Conservation (phyloP, 768 basidiomycete genomes). For the Suillus lakei region DNA sequence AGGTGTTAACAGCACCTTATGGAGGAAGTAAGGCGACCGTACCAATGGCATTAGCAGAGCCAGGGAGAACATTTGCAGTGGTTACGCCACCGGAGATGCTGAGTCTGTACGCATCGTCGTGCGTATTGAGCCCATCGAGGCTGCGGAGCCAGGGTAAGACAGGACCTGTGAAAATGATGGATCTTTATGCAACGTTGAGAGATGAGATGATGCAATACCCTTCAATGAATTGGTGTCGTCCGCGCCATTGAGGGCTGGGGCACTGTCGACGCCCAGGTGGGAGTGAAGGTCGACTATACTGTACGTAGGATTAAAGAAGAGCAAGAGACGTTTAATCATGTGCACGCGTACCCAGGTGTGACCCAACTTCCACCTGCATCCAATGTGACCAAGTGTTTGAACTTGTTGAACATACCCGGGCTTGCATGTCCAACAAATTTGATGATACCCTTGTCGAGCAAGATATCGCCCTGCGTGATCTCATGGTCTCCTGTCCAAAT, state of each 20-base stretch:
- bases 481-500: constrained; percentile 54
- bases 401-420: constrained; percentile 35
- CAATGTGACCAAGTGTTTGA: constrained; percentile 53
- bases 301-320: constrained; percentile 23
- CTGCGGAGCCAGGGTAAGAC: constrained; percentile 80
- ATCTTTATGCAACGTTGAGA: not conserved
- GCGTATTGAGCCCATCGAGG: constrained; percentile 86
- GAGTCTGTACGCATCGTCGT: constrained; percentile 74
- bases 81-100: constrained; percentile 90
- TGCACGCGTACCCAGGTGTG: constrained; percentile 61
- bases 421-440: constrained; percentile 48
- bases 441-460: constrained; percentile 45
- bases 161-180: constrained; percentile 41
- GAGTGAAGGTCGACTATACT: constrained; percentile 74
- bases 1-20: constrained; percentile 13
- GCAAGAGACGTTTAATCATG: constrained; percentile 13
- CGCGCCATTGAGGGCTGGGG: constrained; percentile 57
- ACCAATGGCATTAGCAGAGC: constrained; percentile 79
- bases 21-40: constrained; percentile 23
- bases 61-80: constrained; percentile 80
- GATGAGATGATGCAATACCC: constrained; percentile 30
- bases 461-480: constrained; percentile 42
- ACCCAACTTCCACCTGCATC: constrained; percentile 71
- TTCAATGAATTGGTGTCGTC: constrained; percentile 67
- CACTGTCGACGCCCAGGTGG: constrained; percentile 74